Base-by-base conservation (phyloP, 495 filamentous ascomycete genomes). In the Parathielavia appendiculata region DNA sequence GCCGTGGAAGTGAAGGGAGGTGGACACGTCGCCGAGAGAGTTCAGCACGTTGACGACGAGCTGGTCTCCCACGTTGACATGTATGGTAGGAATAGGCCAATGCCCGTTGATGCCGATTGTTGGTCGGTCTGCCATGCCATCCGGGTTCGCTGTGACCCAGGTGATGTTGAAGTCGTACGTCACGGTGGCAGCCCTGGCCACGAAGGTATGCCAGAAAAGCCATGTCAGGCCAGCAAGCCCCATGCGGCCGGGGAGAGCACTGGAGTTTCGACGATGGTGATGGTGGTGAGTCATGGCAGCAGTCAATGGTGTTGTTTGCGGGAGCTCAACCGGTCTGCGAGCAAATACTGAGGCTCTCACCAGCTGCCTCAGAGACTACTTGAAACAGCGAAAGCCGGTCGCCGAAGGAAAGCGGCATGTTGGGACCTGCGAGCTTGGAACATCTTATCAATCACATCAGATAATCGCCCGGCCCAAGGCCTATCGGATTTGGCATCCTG, bases 141-240 rank as follows among this genome's bases (percentile, higher is more conserved):
- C 91, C 4, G 91, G 91, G 66, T 91, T 92, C 10, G 86, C 83
- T 30, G 75, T 84, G 7, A 91, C 84, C 91, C 91, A 95, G 32
- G 80, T 79, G 58, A 92, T 79, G 65, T 88, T 86, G 74, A 88
- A 95, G 69, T 95, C 78, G 66, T 90, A 87, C 23, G 78, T 84
- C 54, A 90, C 81, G 3, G 83, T 87, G 38, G 81, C 86, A 36
- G 76, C 74, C 36, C 70, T 54, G n/a, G 64, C 54, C 30, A 62
- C 12, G 12, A 64, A 45, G 23, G 23, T 26, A 39, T 54, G 51
- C 38, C 51, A 54, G 39, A 54, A 39, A 16, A 54, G 51, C 48
- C 68, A 57, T n/a, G 51, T 19, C 43, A 58, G 39, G 30, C 43
- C 41, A 35, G 35, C n/a, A 26, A 59, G 35, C 4, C 53, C 14